phyloP scores from a whole-genome alignment of 208 protist species.

The Polymyxa betae region DNA sequence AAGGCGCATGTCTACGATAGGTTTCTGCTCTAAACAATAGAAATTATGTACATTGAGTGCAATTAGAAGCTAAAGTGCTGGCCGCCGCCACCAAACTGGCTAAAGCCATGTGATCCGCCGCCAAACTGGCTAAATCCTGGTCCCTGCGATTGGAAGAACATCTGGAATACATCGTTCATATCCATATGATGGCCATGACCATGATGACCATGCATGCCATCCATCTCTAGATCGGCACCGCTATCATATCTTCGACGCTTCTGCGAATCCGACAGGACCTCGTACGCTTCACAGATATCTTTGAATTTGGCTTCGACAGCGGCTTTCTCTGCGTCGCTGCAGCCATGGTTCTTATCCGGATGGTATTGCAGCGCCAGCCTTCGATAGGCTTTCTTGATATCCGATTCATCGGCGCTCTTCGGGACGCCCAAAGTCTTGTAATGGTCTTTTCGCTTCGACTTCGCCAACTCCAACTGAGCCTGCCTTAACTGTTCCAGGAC shows the following conservation, averaged over 20 bases:
- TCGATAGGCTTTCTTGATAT: conserved; percentile 70
- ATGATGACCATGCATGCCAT: not conserved
- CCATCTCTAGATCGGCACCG: not conserved
- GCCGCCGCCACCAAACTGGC: too few relatives aligned
- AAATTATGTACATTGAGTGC: too few relatives aligned
- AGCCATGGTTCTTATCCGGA: conserved; percentile 69
- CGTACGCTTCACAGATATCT: conserved; percentile 58
- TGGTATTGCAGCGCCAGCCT: conserved; percentile 68
- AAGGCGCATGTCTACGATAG: too few relatives aligned
- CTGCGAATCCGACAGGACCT: conserved; percentile 55
- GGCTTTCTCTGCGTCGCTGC: conserved; percentile 47
- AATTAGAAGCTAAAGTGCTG: too few relatives aligned
- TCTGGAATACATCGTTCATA: not conserved
- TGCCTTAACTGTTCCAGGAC: not conserved
- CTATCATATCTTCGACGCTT: not conserved
- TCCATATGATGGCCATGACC: not conserved
- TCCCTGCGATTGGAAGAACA: conserved; percentile 8
- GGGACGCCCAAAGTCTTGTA: conserved; percentile 64
- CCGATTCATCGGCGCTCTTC: conserved; percentile 54
- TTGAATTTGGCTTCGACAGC: conserved; percentile 49
- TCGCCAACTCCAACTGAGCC: not conserved
- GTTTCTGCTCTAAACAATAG: too few relatives aligned
- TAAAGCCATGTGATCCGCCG: too few relatives aligned
- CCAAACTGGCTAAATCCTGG: too few relatives aligned
- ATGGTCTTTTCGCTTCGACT: conserved; percentile 51